Evolutionary conservation across 2,329 filamentous ascomycete species (phyloP).

Genomic region (Tothia fuscella): DNA sequence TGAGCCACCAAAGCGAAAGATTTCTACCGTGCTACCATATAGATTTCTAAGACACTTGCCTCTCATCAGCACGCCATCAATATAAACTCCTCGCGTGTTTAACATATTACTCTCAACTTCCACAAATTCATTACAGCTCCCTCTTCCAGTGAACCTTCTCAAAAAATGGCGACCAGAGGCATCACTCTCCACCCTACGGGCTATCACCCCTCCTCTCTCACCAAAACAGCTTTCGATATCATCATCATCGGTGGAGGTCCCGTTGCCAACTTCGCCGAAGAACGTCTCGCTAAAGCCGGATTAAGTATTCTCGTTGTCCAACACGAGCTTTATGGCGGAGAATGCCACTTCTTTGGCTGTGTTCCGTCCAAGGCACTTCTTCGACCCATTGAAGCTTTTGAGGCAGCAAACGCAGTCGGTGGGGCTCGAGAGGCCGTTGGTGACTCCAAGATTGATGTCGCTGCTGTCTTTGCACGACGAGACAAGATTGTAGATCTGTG

Average conservation of each 20-base stretch:
- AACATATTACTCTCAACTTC: too few relatives aligned
- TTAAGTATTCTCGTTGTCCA: constrained; percentile 3
- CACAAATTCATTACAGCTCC: too few relatives aligned
- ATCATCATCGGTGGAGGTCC: background rate
- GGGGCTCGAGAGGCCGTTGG: constrained; percentile 10
- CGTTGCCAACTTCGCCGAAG: background rate
- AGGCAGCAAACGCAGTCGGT: constrained; percentile 11
- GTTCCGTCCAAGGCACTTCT: constrained; percentile 13
- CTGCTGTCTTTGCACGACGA: constrained; percentile 11
- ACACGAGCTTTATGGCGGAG: constrained; percentile 12
- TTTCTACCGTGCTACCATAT: too few relatives aligned
- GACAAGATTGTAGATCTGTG: constrained; percentile 5
- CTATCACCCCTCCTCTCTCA: constrained; percentile 4
- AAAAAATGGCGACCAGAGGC: constrained; percentile 3
- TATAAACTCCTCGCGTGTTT: too few relatives aligned
- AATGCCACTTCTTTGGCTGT: constrained; percentile 12
- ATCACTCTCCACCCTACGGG: constrained; percentile 4
- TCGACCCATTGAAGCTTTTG: constrained; percentile 12
- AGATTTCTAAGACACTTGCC: too few relatives aligned
- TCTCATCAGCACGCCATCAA: too few relatives aligned
- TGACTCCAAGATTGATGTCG: constrained; percentile 6
- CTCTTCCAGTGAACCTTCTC: too few relatives aligned
- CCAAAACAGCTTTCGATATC: constrained; percentile 3
- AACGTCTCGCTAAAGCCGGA: constrained; percentile 5
- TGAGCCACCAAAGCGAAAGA: too few relatives aligned